phyloP scores from a whole-genome alignment of 345 rosid genomes.

The Abelmoschus esculentus region DNA sequence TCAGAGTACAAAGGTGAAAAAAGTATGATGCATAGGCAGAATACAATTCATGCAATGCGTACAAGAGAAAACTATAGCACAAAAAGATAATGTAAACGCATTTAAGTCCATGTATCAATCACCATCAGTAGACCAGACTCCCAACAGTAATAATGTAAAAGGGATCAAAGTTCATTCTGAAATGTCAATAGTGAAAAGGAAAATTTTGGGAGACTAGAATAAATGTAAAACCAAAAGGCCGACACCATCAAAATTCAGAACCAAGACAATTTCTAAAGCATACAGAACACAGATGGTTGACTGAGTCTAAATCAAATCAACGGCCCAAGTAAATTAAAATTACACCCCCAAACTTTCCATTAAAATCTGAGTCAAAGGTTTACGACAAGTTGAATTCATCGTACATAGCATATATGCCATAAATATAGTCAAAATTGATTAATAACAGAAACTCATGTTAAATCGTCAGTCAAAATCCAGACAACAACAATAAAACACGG shows the following conservation, averaged over 20 bases:
- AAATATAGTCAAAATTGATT: conserved; percentile 13
- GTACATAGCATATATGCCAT: background rate
- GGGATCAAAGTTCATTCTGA: background rate
- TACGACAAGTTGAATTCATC: conserved; percentile 5
- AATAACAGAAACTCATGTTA: conserved; percentile 23
- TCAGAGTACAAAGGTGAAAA: background rate
- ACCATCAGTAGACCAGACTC: conserved; percentile 3
- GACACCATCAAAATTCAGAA: background rate
- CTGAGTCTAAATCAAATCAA: conserved; percentile 3
- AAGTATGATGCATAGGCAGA: background rate
- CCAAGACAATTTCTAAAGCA: background rate
- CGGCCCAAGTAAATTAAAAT: background rate
- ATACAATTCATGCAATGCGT: background rate
- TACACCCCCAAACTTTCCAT: conserved; percentile 9
- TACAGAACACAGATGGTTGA: background rate
- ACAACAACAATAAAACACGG: conserved; percentile 4
- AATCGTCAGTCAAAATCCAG: conserved; percentile 24
- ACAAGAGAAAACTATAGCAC: background rate
- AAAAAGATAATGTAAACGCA: background rate
- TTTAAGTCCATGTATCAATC: background rate
- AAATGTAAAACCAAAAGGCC: conserved; percentile 4
- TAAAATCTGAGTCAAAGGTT: conserved; percentile 5
- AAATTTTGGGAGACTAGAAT: background rate
- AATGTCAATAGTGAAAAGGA: background rate
- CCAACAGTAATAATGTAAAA: background rate